phyloP scores from a whole-genome alignment of 2,329 filamentous ascomycete genomes.

The Fonsecaea nubica region DNA sequence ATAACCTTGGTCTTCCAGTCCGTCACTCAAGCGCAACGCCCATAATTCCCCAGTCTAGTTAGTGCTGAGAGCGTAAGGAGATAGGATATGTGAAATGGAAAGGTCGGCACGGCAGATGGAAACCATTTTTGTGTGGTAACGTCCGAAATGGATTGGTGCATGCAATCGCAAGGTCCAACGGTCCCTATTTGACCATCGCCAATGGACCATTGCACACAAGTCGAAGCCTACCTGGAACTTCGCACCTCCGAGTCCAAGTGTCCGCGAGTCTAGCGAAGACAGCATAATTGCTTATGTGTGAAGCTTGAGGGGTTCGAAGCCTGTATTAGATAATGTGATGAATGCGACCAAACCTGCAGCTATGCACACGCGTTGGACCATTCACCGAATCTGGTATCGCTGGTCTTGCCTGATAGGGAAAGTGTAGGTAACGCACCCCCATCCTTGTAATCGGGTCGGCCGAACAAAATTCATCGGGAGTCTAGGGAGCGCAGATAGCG shows the following conservation, averaged over 20 bases:
- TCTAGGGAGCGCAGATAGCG: neutral
- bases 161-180: too few relatives aligned
- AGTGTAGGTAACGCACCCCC: neutral
- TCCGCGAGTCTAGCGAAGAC: neutral
- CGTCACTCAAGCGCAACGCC: too few relatives aligned
- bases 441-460: neutral
- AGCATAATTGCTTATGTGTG: neutral
- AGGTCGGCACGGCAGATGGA: too few relatives aligned
- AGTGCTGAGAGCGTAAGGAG: too few relatives aligned
- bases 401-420: neutral
- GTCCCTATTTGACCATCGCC: too few relatives aligned
- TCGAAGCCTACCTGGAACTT: neutral
- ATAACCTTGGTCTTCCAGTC: too few relatives aligned
- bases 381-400: neutral
- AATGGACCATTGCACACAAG: too few relatives aligned
- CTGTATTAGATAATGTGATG: conserved; percentile 1
- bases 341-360: neutral
- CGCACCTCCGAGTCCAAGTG: neutral
- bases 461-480: neutral
- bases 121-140: too few relatives aligned
- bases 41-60: too few relatives aligned
- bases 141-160: too few relatives aligned
- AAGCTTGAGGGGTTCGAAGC: neutral
- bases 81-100: too few relatives aligned
- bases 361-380: neutral